phyloP scores from a whole-genome alignment of 345 rosid species.

The Sonneratia caseolaris region DNA sequence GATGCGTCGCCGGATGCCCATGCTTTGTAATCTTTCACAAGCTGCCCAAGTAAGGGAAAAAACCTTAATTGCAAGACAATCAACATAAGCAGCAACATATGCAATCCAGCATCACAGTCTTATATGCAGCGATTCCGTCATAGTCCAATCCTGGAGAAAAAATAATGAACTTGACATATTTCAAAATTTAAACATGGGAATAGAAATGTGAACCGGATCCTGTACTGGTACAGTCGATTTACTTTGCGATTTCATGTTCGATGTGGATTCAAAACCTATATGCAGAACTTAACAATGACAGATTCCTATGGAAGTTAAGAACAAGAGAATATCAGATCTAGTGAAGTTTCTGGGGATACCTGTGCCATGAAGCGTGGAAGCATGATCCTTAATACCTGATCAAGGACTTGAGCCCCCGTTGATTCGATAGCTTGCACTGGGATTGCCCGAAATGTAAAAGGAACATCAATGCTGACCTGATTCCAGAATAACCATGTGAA shows the following conservation, averaged over 20 bases:
- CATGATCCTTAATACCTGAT: constrained; percentile 69
- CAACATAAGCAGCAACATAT: not conserved
- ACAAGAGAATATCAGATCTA: not conserved
- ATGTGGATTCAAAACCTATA: not conserved
- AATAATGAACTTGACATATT: too few species aligned
- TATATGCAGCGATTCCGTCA: too few species aligned
- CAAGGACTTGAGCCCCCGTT: constrained; percentile 71
- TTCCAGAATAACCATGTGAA: not conserved
- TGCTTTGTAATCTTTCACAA: constrained; percentile 76
- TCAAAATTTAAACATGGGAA: too few species aligned
- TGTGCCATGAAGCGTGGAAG: constrained; percentile 91
- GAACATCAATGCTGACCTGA: constrained; percentile 72
- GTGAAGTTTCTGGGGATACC: constrained; percentile 22
- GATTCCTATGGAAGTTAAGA: not conserved
- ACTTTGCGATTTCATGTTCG: not conserved
- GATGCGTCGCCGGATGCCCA: constrained; percentile 87
- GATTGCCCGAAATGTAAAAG: constrained; percentile 63
- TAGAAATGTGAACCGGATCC: too few species aligned
- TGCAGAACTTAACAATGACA: not conserved
- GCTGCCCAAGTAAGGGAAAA: constrained; percentile 29
- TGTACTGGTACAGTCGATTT: too few species aligned
- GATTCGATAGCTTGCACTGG: constrained; percentile 68
- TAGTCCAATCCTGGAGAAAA: too few species aligned
- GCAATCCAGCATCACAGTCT: not conserved
- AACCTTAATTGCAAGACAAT: not conserved